Base-by-base conservation (phyloP, 2,329 filamentous ascomycete genomes). In the Fusarium protoensiforme region DNA sequence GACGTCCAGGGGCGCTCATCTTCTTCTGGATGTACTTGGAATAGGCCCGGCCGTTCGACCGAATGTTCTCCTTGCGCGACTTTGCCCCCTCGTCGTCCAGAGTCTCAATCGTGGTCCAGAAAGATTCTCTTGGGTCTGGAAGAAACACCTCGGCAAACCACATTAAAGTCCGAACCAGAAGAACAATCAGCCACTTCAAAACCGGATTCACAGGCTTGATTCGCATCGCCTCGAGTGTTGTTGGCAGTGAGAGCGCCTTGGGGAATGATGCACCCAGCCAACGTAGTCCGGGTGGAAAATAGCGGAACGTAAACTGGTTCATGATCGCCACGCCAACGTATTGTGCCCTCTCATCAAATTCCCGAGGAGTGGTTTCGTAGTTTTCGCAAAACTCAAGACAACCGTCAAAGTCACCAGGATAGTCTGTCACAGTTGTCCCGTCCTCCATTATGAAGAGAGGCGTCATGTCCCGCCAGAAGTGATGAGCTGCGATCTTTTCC, bases 271-370 rank as follows among this genome's bases (percentile, higher is more conserved):
- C 27, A 2, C 65, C 60, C 1, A 67, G 16, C 65, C 60, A 67
- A 10, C 53, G 65, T 2, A 67, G 13, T 6, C 60, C 51, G 0
- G 41, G 53, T 2, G 65, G 65, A 31, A 67, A 67, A 10, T 64
- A 67, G 18, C 65, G 60, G 11, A 67, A 67, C 4, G 65, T 53
- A 53, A 67, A 67, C 16, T 64, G 53, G 16, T 67, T 63, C 29
- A 64, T 63, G 5, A 67, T 64, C 1, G 60, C 65, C 13, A 53
- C 11, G 16, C 38, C 65, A 10, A 63, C 22, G 33, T 64, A 48
- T n/a, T 54, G 39, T 1, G 35, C 35, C 13, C 53, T 41, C 14
- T 57, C 51, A 22, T 51, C 60, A 5, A 48, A 48, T 33, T 63
- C 60, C 5, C 53, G 65, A 5, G 58, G 59, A 2, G 41, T 33